phyloP scores from a whole-genome alignment of 768 basidiomycete genomes.

The Podaxis rugospora region DNA sequence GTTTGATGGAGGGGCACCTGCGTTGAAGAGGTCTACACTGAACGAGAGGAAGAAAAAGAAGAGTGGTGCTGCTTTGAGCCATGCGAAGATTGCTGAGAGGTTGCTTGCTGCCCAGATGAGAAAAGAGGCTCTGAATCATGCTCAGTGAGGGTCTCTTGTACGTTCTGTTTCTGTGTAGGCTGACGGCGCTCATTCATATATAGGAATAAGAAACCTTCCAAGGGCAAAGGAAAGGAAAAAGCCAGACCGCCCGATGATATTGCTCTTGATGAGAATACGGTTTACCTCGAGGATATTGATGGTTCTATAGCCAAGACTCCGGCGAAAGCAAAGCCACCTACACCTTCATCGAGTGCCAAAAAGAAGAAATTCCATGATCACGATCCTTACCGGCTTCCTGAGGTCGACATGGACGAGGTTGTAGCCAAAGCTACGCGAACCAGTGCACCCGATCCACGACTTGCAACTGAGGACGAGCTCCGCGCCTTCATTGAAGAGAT shows the following conservation, averaged over 20 bases:
- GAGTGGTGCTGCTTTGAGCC: conserved; percentile 81
- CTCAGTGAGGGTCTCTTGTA: conserved; percentile 40
- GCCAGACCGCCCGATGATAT: conserved; percentile 29
- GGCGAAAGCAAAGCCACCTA: conserved; percentile 27
- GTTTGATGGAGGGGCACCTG: conserved; percentile 96
- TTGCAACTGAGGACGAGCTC: conserved; percentile 96
- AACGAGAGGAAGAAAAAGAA: conserved; percentile 88
- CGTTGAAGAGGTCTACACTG: conserved; percentile 83
- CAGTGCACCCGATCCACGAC: conserved; percentile 75
- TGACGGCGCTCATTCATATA: not conserved
- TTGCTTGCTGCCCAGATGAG: conserved; percentile 92
- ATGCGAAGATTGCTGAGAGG: conserved; percentile 85
- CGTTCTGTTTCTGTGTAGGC: not conserved
- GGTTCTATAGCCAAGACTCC: conserved; percentile 51
- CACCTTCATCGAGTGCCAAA: conserved; percentile 46
- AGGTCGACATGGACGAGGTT: conserved; percentile 63
- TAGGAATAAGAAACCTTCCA: conserved; percentile 17
- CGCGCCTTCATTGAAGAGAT: conserved; percentile 93
- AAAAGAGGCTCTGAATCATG: conserved; percentile 75
- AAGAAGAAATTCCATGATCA: conserved; percentile 68
- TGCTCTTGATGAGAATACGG: conserved; percentile 62
- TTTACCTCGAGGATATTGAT: conserved; percentile 88
- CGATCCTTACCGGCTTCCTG: conserved; percentile 93
- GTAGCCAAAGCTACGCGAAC: conserved; percentile 60
- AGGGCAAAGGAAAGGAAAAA: conserved; percentile 37